These are phyloP conservation scores for Cyclotella choctawhatcheeana DNA, from an alignment of 108 stramenopile genomes.

Conservation along the genomic window DNA sequence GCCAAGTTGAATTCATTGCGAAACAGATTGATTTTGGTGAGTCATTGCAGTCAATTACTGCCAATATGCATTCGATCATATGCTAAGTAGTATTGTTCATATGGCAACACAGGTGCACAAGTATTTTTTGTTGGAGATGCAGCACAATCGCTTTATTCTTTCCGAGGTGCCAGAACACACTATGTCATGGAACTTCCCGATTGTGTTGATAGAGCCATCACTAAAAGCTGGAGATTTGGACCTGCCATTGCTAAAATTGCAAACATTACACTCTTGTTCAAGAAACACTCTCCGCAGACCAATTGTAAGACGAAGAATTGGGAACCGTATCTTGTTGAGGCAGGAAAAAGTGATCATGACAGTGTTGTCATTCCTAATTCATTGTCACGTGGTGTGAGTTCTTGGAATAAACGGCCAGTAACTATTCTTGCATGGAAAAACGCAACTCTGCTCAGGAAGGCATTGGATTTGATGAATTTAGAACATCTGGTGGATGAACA, in stretches of 20 bases:
- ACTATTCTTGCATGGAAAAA: constrained; percentile 31
- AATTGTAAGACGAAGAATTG: constrained; percentile 11
- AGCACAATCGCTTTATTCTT: constrained; percentile 56
- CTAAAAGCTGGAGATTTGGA: constrained; percentile 51
- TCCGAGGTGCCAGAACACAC: constrained; percentile 52
- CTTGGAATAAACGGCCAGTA: constrained; percentile 14
- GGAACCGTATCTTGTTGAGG: constrained; percentile 38
- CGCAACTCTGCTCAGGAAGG: constrained; percentile 25
- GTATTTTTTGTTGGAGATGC: constrained; percentile 58
- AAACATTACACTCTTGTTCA: constrained; percentile 40
- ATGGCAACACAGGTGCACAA: constrained; percentile 12
- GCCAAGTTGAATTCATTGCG: constrained; percentile 37
- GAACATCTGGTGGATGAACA: constrained; percentile 5
- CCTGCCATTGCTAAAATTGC: constrained; percentile 49
- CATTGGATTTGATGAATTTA: constrained; percentile 30
- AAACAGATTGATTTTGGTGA: constrained; percentile 33
- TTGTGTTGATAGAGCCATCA: constrained; percentile 26
- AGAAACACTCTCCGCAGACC: constrained; percentile 43
- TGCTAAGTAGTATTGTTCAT: too few species aligned
- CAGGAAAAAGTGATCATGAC: constrained; percentile 31
- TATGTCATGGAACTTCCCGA: constrained; percentile 29
- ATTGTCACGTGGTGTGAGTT: constrained; percentile 10
- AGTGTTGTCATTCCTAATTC: constrained; percentile 12
- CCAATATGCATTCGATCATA: too few species aligned
- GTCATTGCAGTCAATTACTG: too few species aligned